A percentile compares a stretch with the other conserved stretches of the same genome.
Conservation (phyloP, 768 basidiomycete genomes). For the Tremella fuciformis region DNA sequence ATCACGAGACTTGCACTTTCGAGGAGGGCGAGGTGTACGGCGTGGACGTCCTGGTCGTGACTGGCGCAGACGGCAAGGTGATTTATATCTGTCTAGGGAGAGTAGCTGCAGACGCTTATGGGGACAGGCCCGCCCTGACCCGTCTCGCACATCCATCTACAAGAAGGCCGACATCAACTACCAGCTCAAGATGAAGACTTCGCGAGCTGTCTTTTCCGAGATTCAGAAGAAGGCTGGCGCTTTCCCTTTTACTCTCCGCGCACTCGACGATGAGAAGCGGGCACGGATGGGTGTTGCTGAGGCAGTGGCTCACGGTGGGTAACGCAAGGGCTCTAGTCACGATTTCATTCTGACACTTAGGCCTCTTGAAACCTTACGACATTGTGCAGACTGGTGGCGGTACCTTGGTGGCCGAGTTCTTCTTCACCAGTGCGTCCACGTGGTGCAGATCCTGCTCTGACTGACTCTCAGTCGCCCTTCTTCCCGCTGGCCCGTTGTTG, state of each 20-base stretch:
- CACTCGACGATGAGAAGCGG: slow-evolving; percentile 91
- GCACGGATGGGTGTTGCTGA: slow-evolving; percentile 93
- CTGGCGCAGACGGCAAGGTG: slow-evolving; percentile 78
- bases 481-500: slow-evolving; percentile 79
- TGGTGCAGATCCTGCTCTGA: background rate
- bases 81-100: slow-evolving; percentile 22
- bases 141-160: slow-evolving; percentile 87
- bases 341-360: slow-evolving; percentile 20
- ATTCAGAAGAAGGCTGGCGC: slow-evolving; percentile 96
- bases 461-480: slow-evolving; percentile 64
- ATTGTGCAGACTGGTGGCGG: slow-evolving; percentile 82
- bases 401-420: slow-evolving; percentile 89
- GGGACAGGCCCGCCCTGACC: slow-evolving; percentile 76
- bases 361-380: slow-evolving; percentile 87
- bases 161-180: slow-evolving; percentile 81
- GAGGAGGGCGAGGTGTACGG: slow-evolving; percentile 94
- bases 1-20: slow-evolving; percentile 79
- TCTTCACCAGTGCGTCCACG: slow-evolving; percentile 70
- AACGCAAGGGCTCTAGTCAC: too few species aligned
- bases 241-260: slow-evolving; percentile 96
- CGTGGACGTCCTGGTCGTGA: slow-evolving; percentile 71
- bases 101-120: slow-evolving; percentile 5
- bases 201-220: slow-evolving; percentile 92
- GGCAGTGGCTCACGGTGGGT: slow-evolving; percentile 78
- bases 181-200: slow-evolving; percentile 96